phyloP scores from a whole-genome alignment of 2,329 filamentous ascomycete species.

The Curvularia sp. region DNA sequence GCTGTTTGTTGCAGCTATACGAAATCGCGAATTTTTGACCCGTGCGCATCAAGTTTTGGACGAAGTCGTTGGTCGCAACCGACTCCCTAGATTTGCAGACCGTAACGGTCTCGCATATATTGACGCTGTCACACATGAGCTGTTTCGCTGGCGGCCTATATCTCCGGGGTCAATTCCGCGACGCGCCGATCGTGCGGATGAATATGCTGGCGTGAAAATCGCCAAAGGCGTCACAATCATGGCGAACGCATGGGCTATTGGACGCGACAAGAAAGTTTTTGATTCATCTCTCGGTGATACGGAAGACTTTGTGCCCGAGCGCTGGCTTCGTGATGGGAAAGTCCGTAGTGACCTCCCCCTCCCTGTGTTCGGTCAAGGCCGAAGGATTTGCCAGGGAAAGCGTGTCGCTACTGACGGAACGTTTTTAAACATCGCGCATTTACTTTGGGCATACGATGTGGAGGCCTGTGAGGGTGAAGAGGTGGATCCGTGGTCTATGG shows the following conservation, averaged over 20 bases:
- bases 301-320: conserved; percentile 17
- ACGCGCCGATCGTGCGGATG: conserved; percentile 12
- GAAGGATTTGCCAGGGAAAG: conserved; percentile 22
- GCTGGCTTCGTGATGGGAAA: conserved; percentile 17
- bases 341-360: conserved; percentile 16
- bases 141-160: conserved; percentile 20
- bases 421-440: conserved; percentile 15
- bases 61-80: conserved; percentile 13
- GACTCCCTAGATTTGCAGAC: conserved; percentile 15
- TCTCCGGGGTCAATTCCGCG: conserved; percentile 20
- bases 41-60: conserved; percentile 14
- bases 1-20: conserved; percentile 16
- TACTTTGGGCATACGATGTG: conserved; percentile 18
- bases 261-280: conserved; percentile 19
- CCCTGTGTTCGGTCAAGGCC: conserved; percentile 19
- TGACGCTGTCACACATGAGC: conserved; percentile 16
- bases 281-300: conserved; percentile 8
- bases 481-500: conserved; percentile 17
- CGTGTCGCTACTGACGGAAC: conserved; percentile 19
- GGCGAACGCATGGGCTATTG: conserved; percentile 21
- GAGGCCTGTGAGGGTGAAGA: conserved; percentile 10
- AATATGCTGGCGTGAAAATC: conserved; percentile 15
- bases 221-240: conserved; percentile 18
- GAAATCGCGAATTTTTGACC: conserved; percentile 6
- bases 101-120: conserved; percentile 12